Conservation (phyloP, 495 filamentous ascomycete genomes). For the Aspergillus campestris region DNA sequence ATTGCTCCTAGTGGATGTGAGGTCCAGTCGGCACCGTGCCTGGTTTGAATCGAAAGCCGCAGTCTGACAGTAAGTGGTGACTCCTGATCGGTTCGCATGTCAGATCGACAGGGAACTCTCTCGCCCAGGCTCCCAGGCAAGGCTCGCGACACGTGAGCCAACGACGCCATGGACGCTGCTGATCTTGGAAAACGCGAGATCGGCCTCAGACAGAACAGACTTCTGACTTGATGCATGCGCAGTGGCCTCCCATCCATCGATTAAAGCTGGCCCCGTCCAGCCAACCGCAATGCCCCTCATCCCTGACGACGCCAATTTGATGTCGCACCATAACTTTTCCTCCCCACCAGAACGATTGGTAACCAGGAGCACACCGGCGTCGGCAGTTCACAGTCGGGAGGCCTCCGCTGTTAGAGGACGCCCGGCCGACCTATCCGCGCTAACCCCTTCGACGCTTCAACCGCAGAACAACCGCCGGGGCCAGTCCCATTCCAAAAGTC, state of each 20-base stretch:
- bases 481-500: conserved; percentile 49
- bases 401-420: conserved; percentile 37
- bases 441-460: conserved; percentile 34
- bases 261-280: conserved; percentile 35
- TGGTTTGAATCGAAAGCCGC: conserved; percentile 7
- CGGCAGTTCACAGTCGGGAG: conserved; percentile 42
- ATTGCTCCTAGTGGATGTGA: conserved; percentile 8
- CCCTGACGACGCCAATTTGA: conserved; percentile 32
- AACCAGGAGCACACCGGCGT: conserved; percentile 39
- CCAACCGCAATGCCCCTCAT: conserved; percentile 37
- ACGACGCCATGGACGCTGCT: background rate
- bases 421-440: conserved; percentile 30
- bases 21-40: conserved; percentile 13
- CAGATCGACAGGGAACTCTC: background rate
- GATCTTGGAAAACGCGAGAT: too few relatives aligned
- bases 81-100: conserved; percentile 1
- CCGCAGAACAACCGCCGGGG: conserved; percentile 33
- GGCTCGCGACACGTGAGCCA: conserved; percentile 3
- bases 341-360: conserved; percentile 35
- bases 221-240: conserved; percentile 7
- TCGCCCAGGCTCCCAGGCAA: conserved; percentile 4
- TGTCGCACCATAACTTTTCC: conserved; percentile 35
- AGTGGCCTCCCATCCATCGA: conserved; percentile 36
- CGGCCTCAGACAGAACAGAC: too few relatives aligned
- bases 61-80: conserved; percentile 15